phyloP scores from a whole-genome alignment of 306 rosid species.

The Medicago truncatula region DNA sequence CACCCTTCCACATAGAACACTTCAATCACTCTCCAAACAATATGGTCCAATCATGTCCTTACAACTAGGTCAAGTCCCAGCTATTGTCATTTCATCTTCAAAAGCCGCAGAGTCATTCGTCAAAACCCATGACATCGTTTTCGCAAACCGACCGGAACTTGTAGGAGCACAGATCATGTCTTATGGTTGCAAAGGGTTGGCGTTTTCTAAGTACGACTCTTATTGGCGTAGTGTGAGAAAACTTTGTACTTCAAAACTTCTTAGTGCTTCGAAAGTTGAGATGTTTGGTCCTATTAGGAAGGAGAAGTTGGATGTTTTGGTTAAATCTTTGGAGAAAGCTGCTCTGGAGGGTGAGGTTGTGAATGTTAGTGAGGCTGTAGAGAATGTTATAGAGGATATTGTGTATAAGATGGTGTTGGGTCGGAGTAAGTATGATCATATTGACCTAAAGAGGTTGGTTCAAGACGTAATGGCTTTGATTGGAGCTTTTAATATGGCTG shows the following conservation, averaged over 20 bases:
- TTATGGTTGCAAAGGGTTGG: neutral
- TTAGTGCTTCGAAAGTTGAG: neutral
- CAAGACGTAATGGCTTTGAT: neutral
- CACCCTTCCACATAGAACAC: neutral
- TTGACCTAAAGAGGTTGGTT: neutral
- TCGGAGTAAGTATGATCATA: neutral
- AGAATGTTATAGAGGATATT: neutral
- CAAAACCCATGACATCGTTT: neutral
- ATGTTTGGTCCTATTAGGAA: neutral
- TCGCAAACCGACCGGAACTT: neutral
- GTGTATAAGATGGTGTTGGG: neutral
- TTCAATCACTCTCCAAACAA: neutral
- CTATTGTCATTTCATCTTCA: neutral
- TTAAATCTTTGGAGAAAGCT: neutral
- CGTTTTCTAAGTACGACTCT: neutral
- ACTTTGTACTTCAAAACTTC: neutral
- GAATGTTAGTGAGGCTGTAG: neutral
- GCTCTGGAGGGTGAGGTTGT: neutral
- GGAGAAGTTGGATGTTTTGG: neutral
- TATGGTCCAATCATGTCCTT: conserved; percentile 2
- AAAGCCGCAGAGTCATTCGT: neutral
- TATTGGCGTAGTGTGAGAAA: neutral
- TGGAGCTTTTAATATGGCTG: neutral
- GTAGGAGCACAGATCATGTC: neutral
- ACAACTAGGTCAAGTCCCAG: neutral